phyloP scores from a whole-genome alignment of 768 basidiomycete genomes.

The Hemileccinum rubropunctum region DNA sequence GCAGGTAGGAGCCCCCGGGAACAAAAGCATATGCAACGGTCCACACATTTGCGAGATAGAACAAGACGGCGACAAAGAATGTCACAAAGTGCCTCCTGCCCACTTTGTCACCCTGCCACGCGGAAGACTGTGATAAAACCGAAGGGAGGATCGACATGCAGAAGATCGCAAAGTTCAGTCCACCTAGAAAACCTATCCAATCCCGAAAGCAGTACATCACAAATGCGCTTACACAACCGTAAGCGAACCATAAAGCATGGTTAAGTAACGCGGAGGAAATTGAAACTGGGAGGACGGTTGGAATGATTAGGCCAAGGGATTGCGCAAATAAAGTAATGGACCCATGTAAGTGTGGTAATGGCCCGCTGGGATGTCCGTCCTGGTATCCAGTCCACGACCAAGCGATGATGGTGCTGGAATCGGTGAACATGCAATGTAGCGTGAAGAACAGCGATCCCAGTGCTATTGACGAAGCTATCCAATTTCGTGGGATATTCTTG shows the following conservation, averaged over 20 bases:
- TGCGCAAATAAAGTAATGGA: constrained; percentile 64
- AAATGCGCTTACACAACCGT: constrained; percentile 51
- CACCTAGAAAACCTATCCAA: constrained; percentile 70
- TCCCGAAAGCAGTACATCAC: constrained; percentile 57
- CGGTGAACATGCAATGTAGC: constrained; percentile 69
- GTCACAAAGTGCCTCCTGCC: constrained; percentile 53
- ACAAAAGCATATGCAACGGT: constrained; percentile 92
- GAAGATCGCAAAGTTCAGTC: constrained; percentile 61
- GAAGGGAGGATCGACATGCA: constrained; percentile 61
- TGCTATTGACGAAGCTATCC: constrained; percentile 48
- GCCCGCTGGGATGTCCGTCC: constrained; percentile 57
- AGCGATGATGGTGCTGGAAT: constrained; percentile 74
- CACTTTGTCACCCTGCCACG: constrained; percentile 33
- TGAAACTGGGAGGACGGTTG: constrained; percentile 30
- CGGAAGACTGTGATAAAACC: constrained; percentile 48
- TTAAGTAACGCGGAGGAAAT: constrained; percentile 29
- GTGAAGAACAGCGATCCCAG: constrained; percentile 70
- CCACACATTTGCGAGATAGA: constrained; percentile 70
- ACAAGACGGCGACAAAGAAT: constrained; percentile 57
- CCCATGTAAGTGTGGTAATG: constrained; percentile 70
- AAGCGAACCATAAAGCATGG: constrained; percentile 52
- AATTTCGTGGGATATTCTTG: constrained; percentile 21
- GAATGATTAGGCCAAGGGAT: constrained; percentile 50
- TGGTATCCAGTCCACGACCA: constrained; percentile 93
- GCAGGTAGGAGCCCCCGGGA: constrained; percentile 68